A percentile compares a stretch with the other conserved stretches of the same genome.
These are phyloP conservation scores for Nymphaea thermarum DNA, from an alignment of 164 flowering plant species.

Conservation along the genomic window DNA sequence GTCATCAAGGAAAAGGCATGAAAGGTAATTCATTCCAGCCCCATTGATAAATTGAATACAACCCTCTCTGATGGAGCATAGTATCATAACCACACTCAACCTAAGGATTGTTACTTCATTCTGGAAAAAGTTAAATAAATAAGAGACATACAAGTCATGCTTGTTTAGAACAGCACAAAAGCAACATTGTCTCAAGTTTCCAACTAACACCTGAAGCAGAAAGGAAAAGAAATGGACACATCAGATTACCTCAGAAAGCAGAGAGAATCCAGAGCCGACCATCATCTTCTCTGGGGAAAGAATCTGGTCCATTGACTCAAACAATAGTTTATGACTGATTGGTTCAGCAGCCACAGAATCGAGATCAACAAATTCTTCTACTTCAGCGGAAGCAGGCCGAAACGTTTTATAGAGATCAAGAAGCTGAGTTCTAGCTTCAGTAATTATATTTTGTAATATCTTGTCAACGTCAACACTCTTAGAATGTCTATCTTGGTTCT, in stretches of 20 bases:
- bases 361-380: slow-evolving; percentile 20
- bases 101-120: slow-evolving; percentile 39
- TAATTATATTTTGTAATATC: slow-evolving; percentile 19
- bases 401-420: slow-evolving; percentile 33
- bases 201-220: neutral
- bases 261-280: slow-evolving; percentile 17
- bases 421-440: slow-evolving; percentile 50
- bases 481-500: slow-evolving; percentile 15
- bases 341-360: slow-evolving; percentile 36
- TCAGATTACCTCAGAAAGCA: slow-evolving; percentile 44
- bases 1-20: slow-evolving; percentile 24
- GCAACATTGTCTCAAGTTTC: neutral
- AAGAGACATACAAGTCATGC: neutral
- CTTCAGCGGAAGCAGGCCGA: slow-evolving; percentile 18
- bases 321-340: slow-evolving; percentile 40
- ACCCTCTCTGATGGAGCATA: slow-evolving; percentile 69
- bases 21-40: slow-evolving; percentile 80
- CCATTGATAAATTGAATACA: slow-evolving; percentile 82
- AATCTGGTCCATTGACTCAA: slow-evolving; percentile 35
- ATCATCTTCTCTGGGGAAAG: slow-evolving; percentile 18
- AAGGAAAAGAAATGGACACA: neutral
- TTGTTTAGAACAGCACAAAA: neutral
- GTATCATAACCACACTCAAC: slow-evolving; percentile 45
- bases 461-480: slow-evolving; percentile 8
- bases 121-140: slow-evolving; percentile 28